A percentile compares a stretch with the other conserved stretches of the same genome.
Evolutionary conservation across 352 stramenopile genomes (phyloP).

Genomic region (Heterotrichella gracilis): DNA sequence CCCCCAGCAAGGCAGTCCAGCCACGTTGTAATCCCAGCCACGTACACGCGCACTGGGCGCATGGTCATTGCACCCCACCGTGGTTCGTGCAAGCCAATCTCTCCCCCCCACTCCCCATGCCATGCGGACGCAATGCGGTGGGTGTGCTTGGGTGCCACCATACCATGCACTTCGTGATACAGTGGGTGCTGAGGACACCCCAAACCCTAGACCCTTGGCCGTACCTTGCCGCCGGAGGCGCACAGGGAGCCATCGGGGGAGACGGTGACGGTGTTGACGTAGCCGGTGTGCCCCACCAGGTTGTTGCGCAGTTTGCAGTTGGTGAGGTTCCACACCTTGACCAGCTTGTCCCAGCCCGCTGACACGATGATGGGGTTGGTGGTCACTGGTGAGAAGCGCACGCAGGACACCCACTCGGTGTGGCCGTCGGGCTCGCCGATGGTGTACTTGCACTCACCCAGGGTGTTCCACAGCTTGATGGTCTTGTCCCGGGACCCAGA

Average conservation of each 20-base stretch:
- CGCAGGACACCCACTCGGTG: constrained; percentile 97
- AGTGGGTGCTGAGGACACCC: too few relatives aligned
- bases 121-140: too few relatives aligned
- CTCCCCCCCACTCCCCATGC: too few relatives aligned
- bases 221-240: constrained; percentile 92
- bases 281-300: constrained; percentile 86
- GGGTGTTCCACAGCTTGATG: constrained; percentile 99
- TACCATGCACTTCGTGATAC: too few relatives aligned
- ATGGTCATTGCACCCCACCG: too few relatives aligned
- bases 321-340: constrained; percentile 91
- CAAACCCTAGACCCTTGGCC: too few relatives aligned
- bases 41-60: too few relatives aligned
- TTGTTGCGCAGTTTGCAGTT: constrained; percentile 89
- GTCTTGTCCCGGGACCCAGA: constrained; percentile 90
- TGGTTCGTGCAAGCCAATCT: too few relatives aligned
- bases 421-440: constrained; percentile 74
- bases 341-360: constrained; percentile 91
- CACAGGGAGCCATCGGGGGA: constrained; percentile 94
- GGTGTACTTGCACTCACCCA: constrained; percentile 96
- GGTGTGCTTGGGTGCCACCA: too few relatives aligned
- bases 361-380: constrained; percentile 64
- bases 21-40: too few relatives aligned
- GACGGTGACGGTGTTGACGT: constrained; percentile 98
- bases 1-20: too few relatives aligned
- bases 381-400: constrained; percentile 82